phyloP scores from a whole-genome alignment of 2,329 filamentous ascomycete species.

The Dissoconium aciculare region DNA sequence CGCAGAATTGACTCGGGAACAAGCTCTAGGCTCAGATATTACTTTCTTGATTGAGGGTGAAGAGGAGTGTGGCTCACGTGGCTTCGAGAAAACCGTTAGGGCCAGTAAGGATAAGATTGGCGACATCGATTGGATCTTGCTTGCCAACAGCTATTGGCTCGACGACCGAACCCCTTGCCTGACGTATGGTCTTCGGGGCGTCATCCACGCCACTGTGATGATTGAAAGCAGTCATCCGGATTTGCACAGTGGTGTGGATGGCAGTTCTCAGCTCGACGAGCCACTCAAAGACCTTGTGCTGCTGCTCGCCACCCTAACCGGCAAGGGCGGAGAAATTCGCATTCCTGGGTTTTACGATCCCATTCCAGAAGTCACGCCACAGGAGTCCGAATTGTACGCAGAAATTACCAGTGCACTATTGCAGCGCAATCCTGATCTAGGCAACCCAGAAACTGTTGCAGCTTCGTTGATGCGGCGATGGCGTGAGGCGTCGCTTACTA shows the following conservation, averaged over 20 bases:
- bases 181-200: slow-evolving; percentile 84
- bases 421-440: slow-evolving; percentile 51
- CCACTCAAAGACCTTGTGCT: slow-evolving; percentile 81
- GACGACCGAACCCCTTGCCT: slow-evolving; percentile 91
- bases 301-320: slow-evolving; percentile 68
- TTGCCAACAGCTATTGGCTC: slow-evolving; percentile 98
- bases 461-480: slow-evolving; percentile 80
- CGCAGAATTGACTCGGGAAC: slow-evolving; percentile 73
- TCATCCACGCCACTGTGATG: slow-evolving; percentile 82
- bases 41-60: slow-evolving; percentile 93
- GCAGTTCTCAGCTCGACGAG: slow-evolving; percentile 77
- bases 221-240: slow-evolving; percentile 78
- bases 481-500: slow-evolving; percentile 87
- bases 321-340: slow-evolving; percentile 61
- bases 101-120: slow-evolving; percentile 75
- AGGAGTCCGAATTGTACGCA: slow-evolving; percentile 67
- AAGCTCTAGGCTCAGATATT: slow-evolving; percentile 71
- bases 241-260: slow-evolving; percentile 92
- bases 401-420: slow-evolving; percentile 70
- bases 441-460: slow-evolving; percentile 55
- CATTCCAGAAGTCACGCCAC: slow-evolving; percentile 57
- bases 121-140: slow-evolving; percentile 78
- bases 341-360: slow-evolving; percentile 82
- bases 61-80: slow-evolving; percentile 84
- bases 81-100: slow-evolving; percentile 71